Conservation (phyloP, 2,329 filamentous ascomycete species). For the Xylaria sp. region DNA sequence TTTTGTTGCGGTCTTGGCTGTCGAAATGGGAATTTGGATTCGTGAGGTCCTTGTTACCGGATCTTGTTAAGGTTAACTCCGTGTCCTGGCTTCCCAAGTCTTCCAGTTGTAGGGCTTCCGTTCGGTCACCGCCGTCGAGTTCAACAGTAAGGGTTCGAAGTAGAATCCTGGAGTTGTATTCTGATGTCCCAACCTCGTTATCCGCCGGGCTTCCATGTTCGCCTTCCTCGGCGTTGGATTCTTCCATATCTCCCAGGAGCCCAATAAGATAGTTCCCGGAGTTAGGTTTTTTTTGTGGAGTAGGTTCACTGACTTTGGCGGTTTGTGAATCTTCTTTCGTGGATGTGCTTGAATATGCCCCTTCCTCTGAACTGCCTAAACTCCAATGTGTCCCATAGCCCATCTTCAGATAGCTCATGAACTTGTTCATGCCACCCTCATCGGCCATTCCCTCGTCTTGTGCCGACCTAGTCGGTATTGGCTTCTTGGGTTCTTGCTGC, state of each 20-base stretch:
- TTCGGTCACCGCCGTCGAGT: conserved; percentile 58
- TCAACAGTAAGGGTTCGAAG: conserved; percentile 76
- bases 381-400: conserved; percentile 76
- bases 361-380: conserved; percentile 50
- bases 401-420: conserved; percentile 72
- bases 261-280: conserved; percentile 72
- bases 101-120: conserved; percentile 57
- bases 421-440: conserved; percentile 60
- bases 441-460: conserved; percentile 42
- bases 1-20: conserved; percentile 64
- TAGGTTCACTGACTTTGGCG: neutral
- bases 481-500: conserved; percentile 18
- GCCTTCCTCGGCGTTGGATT: conserved; percentile 51
- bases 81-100: conserved; percentile 57
- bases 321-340: conserved; percentile 7
- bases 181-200: conserved; percentile 48
- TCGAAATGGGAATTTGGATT: conserved; percentile 49
- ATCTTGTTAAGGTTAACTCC: conserved; percentile 40
- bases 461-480: conserved; percentile 17
- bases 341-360: conserved; percentile 11
- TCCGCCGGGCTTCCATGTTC: conserved; percentile 41
- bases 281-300: conserved; percentile 20
- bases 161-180: conserved; percentile 64
- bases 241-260: conserved; percentile 71
- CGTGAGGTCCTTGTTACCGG: conserved; percentile 33